A percentile compares a stretch with the other conserved stretches of the same genome.
These are phyloP conservation scores for Zygotorulaspora mrakii DNA, from an alignment of 1,139 yeast genomes.

Conservation along the genomic window DNA sequence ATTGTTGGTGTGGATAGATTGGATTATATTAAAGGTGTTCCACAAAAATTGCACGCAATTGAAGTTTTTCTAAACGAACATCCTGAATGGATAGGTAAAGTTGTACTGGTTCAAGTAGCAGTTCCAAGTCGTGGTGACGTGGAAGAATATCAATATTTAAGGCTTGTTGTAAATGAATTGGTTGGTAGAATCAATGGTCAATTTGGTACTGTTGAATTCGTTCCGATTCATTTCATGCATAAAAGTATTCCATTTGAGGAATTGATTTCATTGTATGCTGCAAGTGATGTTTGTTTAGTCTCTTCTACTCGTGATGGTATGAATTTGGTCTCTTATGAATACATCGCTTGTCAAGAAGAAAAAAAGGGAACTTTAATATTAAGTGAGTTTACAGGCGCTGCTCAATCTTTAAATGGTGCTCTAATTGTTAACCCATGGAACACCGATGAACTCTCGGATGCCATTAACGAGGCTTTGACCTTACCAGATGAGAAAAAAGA, in stretches of 20 bases:
- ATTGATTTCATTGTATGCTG: slow-evolving; percentile 77
- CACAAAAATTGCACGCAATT: slow-evolving; percentile 93
- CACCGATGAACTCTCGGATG: slow-evolving; percentile 84
- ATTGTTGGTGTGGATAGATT: slow-evolving; percentile 95
- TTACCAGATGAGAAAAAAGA: slow-evolving; percentile 74
- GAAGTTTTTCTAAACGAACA: slow-evolving; percentile 87
- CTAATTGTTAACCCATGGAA: slow-evolving; percentile 97
- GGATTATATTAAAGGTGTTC: slow-evolving; percentile 96
- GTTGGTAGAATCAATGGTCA: slow-evolving; percentile 96
- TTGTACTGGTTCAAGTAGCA: slow-evolving; percentile 91
- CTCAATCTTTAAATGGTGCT: slow-evolving; percentile 92
- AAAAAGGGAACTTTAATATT: slow-evolving; percentile 81
- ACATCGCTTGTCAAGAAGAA: slow-evolving; percentile 90
- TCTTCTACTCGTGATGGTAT: slow-evolving; percentile 96
- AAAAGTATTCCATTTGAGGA: slow-evolving; percentile 88
- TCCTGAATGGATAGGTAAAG: slow-evolving; percentile 98
- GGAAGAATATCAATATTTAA: slow-evolving; percentile 90
- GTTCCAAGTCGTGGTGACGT: slow-evolving; percentile 98
- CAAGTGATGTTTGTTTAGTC: slow-evolving; percentile 87
- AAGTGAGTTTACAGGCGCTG: slow-evolving; percentile 98
- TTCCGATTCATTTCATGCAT: slow-evolving; percentile 96
- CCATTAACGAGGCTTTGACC: slow-evolving; percentile 83
- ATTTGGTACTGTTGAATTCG: slow-evolving; percentile 95
- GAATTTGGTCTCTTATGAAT: slow-evolving; percentile 94
- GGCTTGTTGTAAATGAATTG: slow-evolving; percentile 91